phyloP scores from a whole-genome alignment of 2,329 filamentous ascomycete genomes.

The Cytospora leucostoma region DNA sequence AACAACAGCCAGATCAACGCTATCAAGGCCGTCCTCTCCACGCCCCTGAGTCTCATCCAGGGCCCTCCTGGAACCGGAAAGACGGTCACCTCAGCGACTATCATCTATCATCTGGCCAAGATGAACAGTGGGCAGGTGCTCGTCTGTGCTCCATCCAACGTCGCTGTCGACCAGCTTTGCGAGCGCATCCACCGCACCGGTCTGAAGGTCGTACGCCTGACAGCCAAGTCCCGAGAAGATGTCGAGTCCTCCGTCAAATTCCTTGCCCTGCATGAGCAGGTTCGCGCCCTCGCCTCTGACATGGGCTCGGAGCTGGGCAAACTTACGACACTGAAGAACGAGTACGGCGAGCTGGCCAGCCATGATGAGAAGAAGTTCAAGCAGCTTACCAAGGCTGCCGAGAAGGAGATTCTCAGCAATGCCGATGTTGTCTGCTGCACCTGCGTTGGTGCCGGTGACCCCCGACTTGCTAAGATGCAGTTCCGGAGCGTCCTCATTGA shows the following conservation, averaged over 20 bases:
- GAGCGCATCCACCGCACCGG: constrained; percentile 94
- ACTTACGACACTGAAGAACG: constrained; percentile 87
- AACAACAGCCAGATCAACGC: constrained; percentile 96
- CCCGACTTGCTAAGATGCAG: constrained; percentile 93
- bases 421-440: constrained; percentile 99
- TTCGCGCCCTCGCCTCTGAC: constrained; percentile 80
- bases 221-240: constrained; percentile 98
- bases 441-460: constrained; percentile 95
- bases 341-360: constrained; percentile 87
- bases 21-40: constrained; percentile 91
- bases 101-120: constrained; percentile 97
- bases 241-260: constrained; percentile 98
- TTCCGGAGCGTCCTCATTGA: constrained; percentile 98
- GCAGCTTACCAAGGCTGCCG: constrained; percentile 87
- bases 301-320: constrained; percentile 93
- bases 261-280: constrained; percentile 92
- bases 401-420: constrained; percentile 91
- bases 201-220: constrained; percentile 94
- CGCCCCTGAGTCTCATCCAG: constrained; percentile 92
- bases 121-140: constrained; percentile 93
- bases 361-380: constrained; percentile 99
- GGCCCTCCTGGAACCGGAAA: constrained; percentile 97
- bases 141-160: constrained; percentile 96
- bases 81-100: constrained; percentile 96
- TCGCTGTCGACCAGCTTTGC: constrained; percentile 96